A percentile compares a stretch with the other conserved stretches of the same genome.
Conservation (phyloP, 352 stramenopile genomes). For the Phytophthora foliorum region DNA sequence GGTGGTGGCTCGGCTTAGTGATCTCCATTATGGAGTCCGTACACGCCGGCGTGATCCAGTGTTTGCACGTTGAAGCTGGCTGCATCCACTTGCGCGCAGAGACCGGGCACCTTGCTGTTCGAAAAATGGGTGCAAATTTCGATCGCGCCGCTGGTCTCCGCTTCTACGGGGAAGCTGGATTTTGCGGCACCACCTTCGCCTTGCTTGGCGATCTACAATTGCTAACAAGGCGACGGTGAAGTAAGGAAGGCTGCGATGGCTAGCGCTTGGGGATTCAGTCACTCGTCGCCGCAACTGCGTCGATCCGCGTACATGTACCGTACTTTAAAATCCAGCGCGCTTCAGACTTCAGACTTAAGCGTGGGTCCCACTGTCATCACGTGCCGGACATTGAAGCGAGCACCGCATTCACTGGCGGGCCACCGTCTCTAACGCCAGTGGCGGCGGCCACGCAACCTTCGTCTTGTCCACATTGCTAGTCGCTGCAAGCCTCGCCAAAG, state of each 20-base stretch:
- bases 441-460: background rate
- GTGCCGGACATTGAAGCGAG: no score
- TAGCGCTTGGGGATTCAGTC: background rate
- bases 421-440: no score
- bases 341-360: background rate
- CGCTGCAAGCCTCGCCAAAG: background rate
- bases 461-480: background rate
- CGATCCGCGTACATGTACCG: background rate
- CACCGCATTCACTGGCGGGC: no score
- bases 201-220: background rate
- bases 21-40: no score
- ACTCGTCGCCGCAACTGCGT: background rate
- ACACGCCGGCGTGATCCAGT: no score
- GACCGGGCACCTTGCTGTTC: background rate
- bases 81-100: background rate
- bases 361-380: background rate
- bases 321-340: background rate
- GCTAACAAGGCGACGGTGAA: background rate
- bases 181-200: background rate
- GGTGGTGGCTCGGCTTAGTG: background rate
- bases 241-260: background rate
- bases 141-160: background rate
- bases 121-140: slow-evolving; percentile 4
- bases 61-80: background rate
- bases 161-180: background rate